phyloP scores from a whole-genome alignment of 2,329 filamentous ascomycete species.

The Penicillium frequentans region DNA sequence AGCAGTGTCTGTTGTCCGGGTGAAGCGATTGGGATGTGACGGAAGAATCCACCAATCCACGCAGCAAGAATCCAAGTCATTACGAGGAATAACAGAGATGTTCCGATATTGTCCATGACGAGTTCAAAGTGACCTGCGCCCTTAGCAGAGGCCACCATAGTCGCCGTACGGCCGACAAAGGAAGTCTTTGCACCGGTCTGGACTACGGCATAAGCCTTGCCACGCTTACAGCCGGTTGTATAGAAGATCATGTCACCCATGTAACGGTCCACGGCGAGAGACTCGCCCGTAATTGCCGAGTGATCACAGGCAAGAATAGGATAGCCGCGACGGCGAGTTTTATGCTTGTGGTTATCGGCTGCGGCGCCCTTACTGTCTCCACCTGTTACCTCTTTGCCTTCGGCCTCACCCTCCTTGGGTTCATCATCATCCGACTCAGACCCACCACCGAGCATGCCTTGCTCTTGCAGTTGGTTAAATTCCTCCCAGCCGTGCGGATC shows the following conservation, averaged over 20 bases:
- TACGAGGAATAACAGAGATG: constrained; percentile 69
- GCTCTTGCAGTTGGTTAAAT: constrained; percentile 63
- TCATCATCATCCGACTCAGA: constrained; percentile 54
- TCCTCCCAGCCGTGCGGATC: constrained; percentile 66
- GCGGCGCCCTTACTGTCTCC: constrained; percentile 1
- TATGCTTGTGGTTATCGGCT: background rate
- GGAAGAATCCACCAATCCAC: constrained; percentile 80
- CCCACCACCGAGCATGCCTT: constrained; percentile 56
- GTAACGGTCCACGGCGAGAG: constrained; percentile 65
- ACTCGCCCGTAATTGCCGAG: constrained; percentile 78
- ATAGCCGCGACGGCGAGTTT: constrained; percentile 53
- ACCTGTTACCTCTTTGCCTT: constrained; percentile 2
- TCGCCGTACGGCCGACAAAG: constrained; percentile 74
- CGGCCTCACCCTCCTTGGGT: constrained; percentile 43
- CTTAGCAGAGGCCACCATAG: constrained; percentile 70
- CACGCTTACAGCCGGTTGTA: constrained; percentile 78
- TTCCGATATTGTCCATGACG: constrained; percentile 80
- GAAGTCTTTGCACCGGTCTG: constrained; percentile 67
- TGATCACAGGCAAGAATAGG: constrained; percentile 71
- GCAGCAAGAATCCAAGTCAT: constrained; percentile 73
- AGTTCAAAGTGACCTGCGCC: constrained; percentile 78
- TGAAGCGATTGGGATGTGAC: constrained; percentile 60
- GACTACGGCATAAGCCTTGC: constrained; percentile 71
- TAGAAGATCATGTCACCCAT: constrained; percentile 76
- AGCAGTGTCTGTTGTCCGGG: constrained; percentile 63